Conservation (phyloP, 148 eudicot species). For the Dianthus caryophyllus region DNA sequence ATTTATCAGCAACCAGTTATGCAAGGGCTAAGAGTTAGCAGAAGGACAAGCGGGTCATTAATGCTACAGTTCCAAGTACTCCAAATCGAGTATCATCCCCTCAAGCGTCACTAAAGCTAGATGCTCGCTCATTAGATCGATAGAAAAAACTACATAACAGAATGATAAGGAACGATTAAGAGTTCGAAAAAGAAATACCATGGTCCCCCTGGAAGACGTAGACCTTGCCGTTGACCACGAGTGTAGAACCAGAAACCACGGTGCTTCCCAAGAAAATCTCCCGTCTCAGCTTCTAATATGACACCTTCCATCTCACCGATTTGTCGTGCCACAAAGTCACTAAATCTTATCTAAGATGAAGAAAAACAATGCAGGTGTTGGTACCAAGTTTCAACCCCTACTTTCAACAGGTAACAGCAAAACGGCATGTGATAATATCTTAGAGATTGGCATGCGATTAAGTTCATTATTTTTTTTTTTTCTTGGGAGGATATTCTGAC, state of each 20-base stretch:
- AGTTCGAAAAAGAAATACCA: conserved; percentile 43
- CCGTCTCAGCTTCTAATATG: conserved; percentile 94
- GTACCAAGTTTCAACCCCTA: conserved; percentile 11
- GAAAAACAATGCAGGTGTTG: conserved; percentile 14
- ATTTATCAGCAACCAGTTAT: no score
- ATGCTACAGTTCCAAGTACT: not conserved
- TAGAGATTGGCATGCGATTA: not conserved
- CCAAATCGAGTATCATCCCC: not conserved
- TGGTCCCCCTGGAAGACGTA: conserved; percentile 95
- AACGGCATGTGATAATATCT: not conserved
- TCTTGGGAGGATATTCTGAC: no score
- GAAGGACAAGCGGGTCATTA: not conserved
- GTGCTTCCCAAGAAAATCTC: conserved; percentile 84
- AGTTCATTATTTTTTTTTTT: no score
- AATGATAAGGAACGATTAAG: not conserved
- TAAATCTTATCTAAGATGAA: conserved; percentile 66
- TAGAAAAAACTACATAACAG: not conserved
- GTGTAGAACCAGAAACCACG: conserved; percentile 97
- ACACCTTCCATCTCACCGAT: conserved; percentile 93
- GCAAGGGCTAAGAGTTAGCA: not conserved
- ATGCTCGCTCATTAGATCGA: not conserved
- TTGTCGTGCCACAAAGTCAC: conserved; percentile 93
- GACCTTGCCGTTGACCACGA: conserved; percentile 95
- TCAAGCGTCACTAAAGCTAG: not conserved
- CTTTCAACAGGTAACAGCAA: conserved; percentile 13